Percentiles rank a stretch among this genome's conserved stretches.
phyloP scores from a whole-genome alignment of 805 yeast species.

The Sungouiella blattae region DNA sequence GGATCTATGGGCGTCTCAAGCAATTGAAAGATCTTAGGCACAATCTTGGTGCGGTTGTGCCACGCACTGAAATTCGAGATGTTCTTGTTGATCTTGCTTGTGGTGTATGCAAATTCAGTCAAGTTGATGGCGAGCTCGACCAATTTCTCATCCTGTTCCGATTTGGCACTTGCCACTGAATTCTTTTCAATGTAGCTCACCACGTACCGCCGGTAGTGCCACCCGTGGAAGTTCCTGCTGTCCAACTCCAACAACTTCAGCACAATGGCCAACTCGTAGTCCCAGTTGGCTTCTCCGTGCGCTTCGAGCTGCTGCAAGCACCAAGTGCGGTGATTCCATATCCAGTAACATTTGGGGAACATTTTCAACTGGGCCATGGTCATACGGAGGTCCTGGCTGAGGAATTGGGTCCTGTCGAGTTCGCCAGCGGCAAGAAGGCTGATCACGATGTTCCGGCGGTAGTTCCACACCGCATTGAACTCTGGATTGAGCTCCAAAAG shows the following conservation, averaged over 20 bases:
- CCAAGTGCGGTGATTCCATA: slow-evolving; percentile 94
- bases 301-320: slow-evolving; percentile 45
- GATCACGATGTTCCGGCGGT: slow-evolving; percentile 65
- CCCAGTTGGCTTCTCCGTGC: slow-evolving; percentile 58
- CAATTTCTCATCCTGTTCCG: slow-evolving; percentile 1
- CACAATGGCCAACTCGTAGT: slow-evolving; percentile 66
- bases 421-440: slow-evolving; percentile 21
- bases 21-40: slow-evolving; percentile 47
- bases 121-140: slow-evolving; percentile 26
- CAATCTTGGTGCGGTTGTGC: slow-evolving; percentile 79
- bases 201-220: slow-evolving; percentile 87
- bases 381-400: slow-evolving; percentile 60
- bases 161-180: neutral
- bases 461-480: slow-evolving; percentile 87
- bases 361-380: slow-evolving; percentile 54
- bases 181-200: slow-evolving; percentile 39
- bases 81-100: slow-evolving; percentile 71
- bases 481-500: slow-evolving; percentile 76
- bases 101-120: slow-evolving; percentile 73
- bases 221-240: slow-evolving; percentile 87
- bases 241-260: slow-evolving; percentile 67
- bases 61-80: slow-evolving; percentile 94
- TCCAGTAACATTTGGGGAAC: slow-evolving; percentile 92
- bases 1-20: slow-evolving; percentile 2
- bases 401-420: slow-evolving; percentile 11